phyloP scores from a whole-genome alignment of 169 alveolate species.

The Eimeria praecox region DNA sequence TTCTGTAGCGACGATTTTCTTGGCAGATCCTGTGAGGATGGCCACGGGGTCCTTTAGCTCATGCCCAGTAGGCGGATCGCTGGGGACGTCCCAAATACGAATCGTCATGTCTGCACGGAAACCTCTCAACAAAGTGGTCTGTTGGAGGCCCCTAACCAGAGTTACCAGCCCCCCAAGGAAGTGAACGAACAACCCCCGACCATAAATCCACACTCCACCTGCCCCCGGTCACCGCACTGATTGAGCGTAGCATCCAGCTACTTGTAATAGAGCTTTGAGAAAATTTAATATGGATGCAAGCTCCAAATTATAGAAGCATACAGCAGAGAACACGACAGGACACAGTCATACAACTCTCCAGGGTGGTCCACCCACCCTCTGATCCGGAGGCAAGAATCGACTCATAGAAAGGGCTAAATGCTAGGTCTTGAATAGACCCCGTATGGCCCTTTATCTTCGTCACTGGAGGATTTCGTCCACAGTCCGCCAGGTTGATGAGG shows the following conservation, averaged over 20 bases:
- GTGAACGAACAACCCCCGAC: not conserved
- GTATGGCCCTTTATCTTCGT: slow-evolving; percentile 83
- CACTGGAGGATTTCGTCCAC: slow-evolving; percentile 80
- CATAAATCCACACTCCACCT: not conserved
- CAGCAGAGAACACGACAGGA: not conserved
- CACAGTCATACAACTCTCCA: not conserved
- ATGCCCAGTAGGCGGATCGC: slow-evolving; percentile 44
- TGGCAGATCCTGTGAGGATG: slow-evolving; percentile 72
- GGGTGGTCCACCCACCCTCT: slow-evolving; percentile 67
- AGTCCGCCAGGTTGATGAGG: slow-evolving; percentile 67
- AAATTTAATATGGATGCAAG: not conserved
- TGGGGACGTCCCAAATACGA: slow-evolving; percentile 79
- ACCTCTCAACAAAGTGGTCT: not conserved
- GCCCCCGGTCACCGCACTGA: not conserved
- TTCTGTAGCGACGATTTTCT: slow-evolving; percentile 78
- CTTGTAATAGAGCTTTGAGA: not conserved
- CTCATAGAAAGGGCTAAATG: slow-evolving; percentile 79
- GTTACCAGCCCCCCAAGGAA: not conserved
- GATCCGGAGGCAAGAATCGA: slow-evolving; percentile 82
- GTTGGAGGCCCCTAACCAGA: not conserved
- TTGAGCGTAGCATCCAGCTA: not conserved
- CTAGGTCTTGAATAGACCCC: slow-evolving; percentile 74
- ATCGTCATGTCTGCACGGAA: slow-evolving; percentile 74
- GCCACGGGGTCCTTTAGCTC: slow-evolving; percentile 79
- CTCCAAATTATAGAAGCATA: not conserved